These are phyloP conservation scores for Suillus bovinus DNA, from an alignment of 768 basidiomycete genomes.

Conservation along the genomic window DNA sequence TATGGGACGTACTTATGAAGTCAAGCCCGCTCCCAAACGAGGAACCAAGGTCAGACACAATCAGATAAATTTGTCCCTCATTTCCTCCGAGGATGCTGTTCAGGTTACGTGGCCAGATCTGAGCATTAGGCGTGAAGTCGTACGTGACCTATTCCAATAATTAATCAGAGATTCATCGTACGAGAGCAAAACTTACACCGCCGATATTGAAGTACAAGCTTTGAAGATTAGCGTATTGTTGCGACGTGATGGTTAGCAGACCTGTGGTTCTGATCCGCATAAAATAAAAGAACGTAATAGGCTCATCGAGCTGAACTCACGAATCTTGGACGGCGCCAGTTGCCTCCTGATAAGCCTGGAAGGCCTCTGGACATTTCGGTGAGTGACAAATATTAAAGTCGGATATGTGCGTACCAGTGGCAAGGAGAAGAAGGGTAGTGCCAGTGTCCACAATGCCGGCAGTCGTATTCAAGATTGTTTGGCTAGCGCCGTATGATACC, in stretches of 20 bases:
- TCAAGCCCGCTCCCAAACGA: constrained; percentile 58
- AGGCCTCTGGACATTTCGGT: constrained; percentile 43
- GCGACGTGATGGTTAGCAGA: constrained; percentile 20
- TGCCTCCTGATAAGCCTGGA: constrained; percentile 52
- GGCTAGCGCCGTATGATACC: constrained; percentile 32
- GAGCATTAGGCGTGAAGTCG: constrained; percentile 62
- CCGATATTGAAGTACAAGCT: constrained; percentile 26
- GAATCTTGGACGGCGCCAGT: constrained; percentile 54
- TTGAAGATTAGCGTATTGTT: constrained; percentile 21
- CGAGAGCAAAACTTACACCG: constrained; percentile 21
- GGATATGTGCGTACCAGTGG: constrained; percentile 30
- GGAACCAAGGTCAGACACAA: constrained; percentile 54
- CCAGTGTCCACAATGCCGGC: constrained; percentile 49
- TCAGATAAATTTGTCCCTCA: constrained; percentile 51
- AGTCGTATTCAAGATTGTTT: constrained; percentile 32
- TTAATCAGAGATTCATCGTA: neutral
- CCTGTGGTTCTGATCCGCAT: constrained; percentile 15
- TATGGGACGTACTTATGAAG: constrained; percentile 54
- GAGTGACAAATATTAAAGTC: neutral
- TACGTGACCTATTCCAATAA: constrained; percentile 41
- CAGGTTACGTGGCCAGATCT: constrained; percentile 66
- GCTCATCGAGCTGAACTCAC: constrained; percentile 28
- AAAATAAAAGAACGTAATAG: neutral
- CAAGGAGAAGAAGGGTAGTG: constrained; percentile 50
- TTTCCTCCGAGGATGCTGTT: constrained; percentile 61